These are phyloP conservation scores for Neltuma alba DNA, from an alignment of 306 rosid species.

Conservation along the genomic window DNA sequence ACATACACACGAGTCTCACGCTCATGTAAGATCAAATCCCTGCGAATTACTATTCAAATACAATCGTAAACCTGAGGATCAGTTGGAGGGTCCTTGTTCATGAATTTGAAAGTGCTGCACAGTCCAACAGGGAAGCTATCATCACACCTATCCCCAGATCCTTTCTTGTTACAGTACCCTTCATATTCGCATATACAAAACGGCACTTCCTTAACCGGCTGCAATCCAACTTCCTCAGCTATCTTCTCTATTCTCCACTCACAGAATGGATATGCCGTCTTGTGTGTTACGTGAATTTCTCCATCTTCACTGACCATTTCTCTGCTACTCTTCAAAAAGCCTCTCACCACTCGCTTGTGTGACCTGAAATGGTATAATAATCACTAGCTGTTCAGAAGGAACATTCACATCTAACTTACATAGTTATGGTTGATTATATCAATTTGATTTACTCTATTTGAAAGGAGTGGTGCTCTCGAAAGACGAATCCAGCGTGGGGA, in stretches of 20 bases:
- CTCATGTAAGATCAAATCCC: too few relatives aligned
- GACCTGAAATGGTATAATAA: too few relatives aligned
- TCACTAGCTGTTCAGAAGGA: too few relatives aligned
- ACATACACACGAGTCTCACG: too few relatives aligned
- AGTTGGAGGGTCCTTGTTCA: background rate
- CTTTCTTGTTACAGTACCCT: constrained; percentile 39
- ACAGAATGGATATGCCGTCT: too few relatives aligned
- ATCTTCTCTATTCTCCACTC: constrained; percentile 23
- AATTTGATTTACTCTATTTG: background rate
- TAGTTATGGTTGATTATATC: too few relatives aligned
- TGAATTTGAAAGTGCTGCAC: constrained; percentile 34
- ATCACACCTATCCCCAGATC: background rate
- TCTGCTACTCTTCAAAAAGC: constrained; percentile 31
- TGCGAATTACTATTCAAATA: too few relatives aligned
- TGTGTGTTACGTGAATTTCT: constrained; percentile 39
- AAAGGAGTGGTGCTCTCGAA: accelerated
- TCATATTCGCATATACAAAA: background rate
- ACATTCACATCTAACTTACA: too few relatives aligned
- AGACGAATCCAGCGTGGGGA: constrained; percentile 44
- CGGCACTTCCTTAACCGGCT: background rate
- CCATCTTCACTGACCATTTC: constrained; percentile 23
- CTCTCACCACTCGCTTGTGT: too few relatives aligned
- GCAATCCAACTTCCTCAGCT: constrained; percentile 5
- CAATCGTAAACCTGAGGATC: background rate
- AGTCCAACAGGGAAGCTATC: constrained; percentile 33